Evolutionary conservation across 2,329 filamentous ascomycete genomes (phyloP).

Genomic region (Cryphonectria nitschkei): DNA sequence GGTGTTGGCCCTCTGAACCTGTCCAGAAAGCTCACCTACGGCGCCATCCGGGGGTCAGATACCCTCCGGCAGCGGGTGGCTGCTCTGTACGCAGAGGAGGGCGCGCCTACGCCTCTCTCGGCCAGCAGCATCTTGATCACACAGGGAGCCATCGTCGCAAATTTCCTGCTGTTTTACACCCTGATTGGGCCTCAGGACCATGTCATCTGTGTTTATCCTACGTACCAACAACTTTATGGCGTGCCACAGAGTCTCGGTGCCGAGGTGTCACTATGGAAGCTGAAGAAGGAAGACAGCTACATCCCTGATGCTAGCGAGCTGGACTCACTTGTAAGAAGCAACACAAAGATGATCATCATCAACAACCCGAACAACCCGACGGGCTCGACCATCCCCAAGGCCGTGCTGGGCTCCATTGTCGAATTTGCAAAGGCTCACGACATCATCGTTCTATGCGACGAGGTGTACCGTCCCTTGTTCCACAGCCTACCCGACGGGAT

Average conservation of each 20-base stretch:
- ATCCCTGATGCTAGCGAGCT: slow-evolving; percentile 69
- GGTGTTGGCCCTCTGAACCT: slow-evolving; percentile 49
- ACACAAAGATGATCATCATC: slow-evolving; percentile 67
- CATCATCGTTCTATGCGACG: slow-evolving; percentile 74
- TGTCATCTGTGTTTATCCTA: slow-evolving; percentile 84
- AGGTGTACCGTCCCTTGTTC: slow-evolving; percentile 85
- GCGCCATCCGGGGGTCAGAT: slow-evolving; percentile 70
- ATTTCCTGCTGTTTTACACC: slow-evolving; percentile 77
- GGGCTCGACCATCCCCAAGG: slow-evolving; percentile 68
- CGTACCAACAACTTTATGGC: slow-evolving; percentile 82
- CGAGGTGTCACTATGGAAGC: slow-evolving; percentile 76
- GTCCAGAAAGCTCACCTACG: slow-evolving; percentile 70
- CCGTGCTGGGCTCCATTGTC: slow-evolving; percentile 64
- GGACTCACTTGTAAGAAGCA: slow-evolving; percentile 64
- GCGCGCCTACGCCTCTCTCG: slow-evolving; percentile 45
- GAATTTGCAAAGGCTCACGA: slow-evolving; percentile 63
- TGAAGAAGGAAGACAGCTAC: slow-evolving; percentile 67
- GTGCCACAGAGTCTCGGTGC: slow-evolving; percentile 76
- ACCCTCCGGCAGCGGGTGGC: slow-evolving; percentile 67
- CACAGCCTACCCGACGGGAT: slow-evolving; percentile 61
- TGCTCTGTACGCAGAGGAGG: slow-evolving; percentile 64
- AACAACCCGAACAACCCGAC: slow-evolving; percentile 86
- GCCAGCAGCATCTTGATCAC: slow-evolving; percentile 73
- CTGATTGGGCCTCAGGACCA: slow-evolving; percentile 76
- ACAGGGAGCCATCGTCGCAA: slow-evolving; percentile 81